Percentiles rank a stretch among this genome's conserved stretches.
Conservation (phyloP, 2,329 filamentous ascomycete genomes). For the Fusarium austroafricanum region DNA sequence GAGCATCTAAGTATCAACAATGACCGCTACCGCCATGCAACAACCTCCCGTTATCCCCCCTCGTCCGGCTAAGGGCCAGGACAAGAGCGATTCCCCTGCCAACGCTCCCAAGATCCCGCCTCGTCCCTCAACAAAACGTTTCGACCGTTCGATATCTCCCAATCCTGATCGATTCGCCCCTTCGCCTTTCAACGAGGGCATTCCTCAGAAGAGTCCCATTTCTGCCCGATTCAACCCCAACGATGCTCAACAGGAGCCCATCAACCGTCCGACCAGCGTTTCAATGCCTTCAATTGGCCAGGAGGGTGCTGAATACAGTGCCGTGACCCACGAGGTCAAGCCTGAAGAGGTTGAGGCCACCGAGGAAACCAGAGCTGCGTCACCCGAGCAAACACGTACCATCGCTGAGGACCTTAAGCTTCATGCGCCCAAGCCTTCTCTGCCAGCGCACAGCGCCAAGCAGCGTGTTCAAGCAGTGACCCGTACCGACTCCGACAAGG, state of each 20-base stretch:
- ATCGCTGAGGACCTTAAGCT: constrained; percentile 85
- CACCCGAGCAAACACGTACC: constrained; percentile 80
- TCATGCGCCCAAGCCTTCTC: constrained; percentile 87
- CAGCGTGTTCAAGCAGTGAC: constrained; percentile 86
- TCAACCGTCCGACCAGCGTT: constrained; percentile 78
- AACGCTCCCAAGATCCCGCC: constrained; percentile 77
- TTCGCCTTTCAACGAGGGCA: constrained; percentile 84
- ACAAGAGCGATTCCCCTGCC: constrained; percentile 54
- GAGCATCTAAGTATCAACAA: constrained; percentile 47
- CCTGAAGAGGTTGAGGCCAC: constrained; percentile 56
- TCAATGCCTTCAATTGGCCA: constrained; percentile 87
- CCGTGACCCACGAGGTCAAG: constrained; percentile 58
- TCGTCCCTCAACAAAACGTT: constrained; percentile 76
- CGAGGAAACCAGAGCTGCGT: constrained; percentile 52
- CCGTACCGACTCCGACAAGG: constrained; percentile 88
- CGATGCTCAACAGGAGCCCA: constrained; percentile 54
- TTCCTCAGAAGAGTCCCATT: constrained; percentile 61
- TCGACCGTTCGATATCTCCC: constrained; percentile 82
- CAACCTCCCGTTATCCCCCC: constrained; percentile 66
- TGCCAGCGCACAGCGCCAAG: constrained; percentile 84
- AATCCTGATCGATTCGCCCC: constrained; percentile 82
- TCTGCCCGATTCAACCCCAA: constrained; percentile 51
- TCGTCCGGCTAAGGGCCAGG: constrained; percentile 64
- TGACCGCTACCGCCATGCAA: constrained; percentile 64
- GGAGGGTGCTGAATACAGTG: constrained; percentile 89